A percentile compares a stretch with the other conserved stretches of the same genome.
Conservation (phyloP, 768 basidiomycete genomes). For the Boletus rex-veris region DNA sequence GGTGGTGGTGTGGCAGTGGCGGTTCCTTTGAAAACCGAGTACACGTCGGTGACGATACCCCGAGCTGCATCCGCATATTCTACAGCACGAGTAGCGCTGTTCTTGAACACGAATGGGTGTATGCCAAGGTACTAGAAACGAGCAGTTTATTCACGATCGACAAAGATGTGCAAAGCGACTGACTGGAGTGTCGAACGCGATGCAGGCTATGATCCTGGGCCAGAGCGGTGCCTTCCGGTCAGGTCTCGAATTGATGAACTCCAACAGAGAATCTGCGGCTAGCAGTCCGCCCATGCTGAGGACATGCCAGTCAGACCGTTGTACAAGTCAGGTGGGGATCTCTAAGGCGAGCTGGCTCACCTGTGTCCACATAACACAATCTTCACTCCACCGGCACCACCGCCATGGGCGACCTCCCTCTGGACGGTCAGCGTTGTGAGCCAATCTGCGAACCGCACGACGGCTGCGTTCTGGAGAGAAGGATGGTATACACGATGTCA, state of each 20-base stretch:
- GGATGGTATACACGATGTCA: neutral
- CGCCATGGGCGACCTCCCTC: conserved; percentile 73
- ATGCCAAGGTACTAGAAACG: conserved; percentile 74
- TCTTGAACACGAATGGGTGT: conserved; percentile 83
- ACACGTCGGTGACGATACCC: conserved; percentile 57
- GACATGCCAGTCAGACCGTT: neutral
- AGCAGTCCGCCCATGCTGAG: conserved; percentile 89
- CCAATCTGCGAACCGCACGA: conserved; percentile 88
- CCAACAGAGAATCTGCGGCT: conserved; percentile 77
- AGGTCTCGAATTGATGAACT: conserved; percentile 65
- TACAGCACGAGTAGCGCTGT: conserved; percentile 70
- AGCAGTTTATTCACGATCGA: neutral
- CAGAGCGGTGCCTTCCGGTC: conserved; percentile 68
- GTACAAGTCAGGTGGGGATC: neutral
- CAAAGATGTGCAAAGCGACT: conserved; percentile 20
- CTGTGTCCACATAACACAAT: conserved; percentile 90
- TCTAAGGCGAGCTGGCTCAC: conserved; percentile 35
- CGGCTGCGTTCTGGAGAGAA: conserved; percentile 62
- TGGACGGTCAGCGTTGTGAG: conserved; percentile 85
- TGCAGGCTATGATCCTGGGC: conserved; percentile 82
- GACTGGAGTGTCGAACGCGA: conserved; percentile 92
- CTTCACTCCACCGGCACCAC: conserved; percentile 68
- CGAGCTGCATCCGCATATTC: conserved; percentile 66
- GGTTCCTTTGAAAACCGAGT: conserved; percentile 51
- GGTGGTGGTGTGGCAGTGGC: conserved; percentile 22